A percentile compares a stretch with the other conserved stretches of the same genome.
phyloP scores from a whole-genome alignment of 441 rosid species.

The Metrosideros polymorpha region DNA sequence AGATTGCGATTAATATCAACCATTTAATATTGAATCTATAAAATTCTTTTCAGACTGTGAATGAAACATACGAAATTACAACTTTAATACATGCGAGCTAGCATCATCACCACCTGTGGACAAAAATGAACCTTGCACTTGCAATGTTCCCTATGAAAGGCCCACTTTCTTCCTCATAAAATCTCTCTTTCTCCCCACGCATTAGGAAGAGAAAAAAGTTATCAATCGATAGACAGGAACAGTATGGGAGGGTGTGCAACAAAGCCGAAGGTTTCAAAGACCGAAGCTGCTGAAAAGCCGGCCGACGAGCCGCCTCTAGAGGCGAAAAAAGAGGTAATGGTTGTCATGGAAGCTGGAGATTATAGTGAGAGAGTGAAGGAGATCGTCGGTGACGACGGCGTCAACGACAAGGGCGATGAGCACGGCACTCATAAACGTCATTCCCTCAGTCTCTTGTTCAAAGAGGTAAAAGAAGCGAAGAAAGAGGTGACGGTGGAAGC shows the following conservation, averaged over 20 bases:
- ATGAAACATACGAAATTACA: not conserved
- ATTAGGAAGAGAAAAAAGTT: not conserved
- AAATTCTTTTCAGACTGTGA: not conserved
- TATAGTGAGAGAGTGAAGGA: not conserved
- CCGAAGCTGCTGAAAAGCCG: slow-evolving; percentile 15
- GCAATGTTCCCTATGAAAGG: not conserved
- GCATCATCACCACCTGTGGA: not conserved
- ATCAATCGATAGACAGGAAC: not conserved
- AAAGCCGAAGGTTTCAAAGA: slow-evolving; percentile 57
- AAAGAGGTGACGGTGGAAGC: not conserved
- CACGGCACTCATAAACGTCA: not conserved
- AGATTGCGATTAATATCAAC: not conserved
- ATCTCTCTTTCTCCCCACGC: not conserved
- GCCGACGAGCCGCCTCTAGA: slow-evolving; percentile 11
- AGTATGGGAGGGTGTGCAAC: slow-evolving; percentile 69
- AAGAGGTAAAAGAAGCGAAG: not conserved
- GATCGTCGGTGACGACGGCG: not conserved
- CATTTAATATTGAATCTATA: not conserved
- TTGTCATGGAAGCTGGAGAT: not conserved
- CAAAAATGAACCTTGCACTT: not conserved
- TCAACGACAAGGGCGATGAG: not conserved
- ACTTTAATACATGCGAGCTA: not conserved
- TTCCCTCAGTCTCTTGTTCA: not conserved
- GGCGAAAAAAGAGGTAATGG: not conserved
- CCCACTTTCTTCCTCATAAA: slow-evolving; percentile 1